Evolutionary conservation across 2,329 filamentous ascomycete genomes (phyloP), one percentile per base, ranked within the genome.

Genomic region (Piedraia hortae): DNA sequence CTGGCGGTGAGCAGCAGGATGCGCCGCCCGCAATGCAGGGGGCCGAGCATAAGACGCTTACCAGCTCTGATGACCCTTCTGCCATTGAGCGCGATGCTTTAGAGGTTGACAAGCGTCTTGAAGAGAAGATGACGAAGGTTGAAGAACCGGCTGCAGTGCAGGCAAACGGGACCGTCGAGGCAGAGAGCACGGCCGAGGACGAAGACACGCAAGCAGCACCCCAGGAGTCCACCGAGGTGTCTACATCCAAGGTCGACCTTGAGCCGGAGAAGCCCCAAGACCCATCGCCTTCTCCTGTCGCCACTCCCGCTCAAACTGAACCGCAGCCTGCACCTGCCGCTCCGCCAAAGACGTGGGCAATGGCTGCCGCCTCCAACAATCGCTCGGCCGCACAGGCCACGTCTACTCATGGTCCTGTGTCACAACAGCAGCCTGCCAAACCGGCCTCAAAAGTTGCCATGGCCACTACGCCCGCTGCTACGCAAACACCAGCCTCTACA

Each of bases 31-130:
- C 36, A 12, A n/a, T n/a, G n/a, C 36, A 45, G 14, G 43, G 48
- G 14, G 19, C 26, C 12, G 30, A 42, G 21, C 28, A 32, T 4
- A 36, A 38, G 32, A 35, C 30, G 10, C 25, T 41, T 19, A 31
- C 31, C 16, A 36, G 30, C 30, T 42, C 41, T 14, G 31, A 39
- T 8, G 43, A 52, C 29, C 34, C 42, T 20, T 39, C 37, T 15
- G 42, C 39, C 14, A 29, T 42, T 19, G 44, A 47, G 54, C 58
- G 47, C 23, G 45, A 48, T 25, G 38, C 51, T 23, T 35, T 38
- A 27, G 39, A 46, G 35, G 59, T 80, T 17, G 69, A 77, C 42
- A 55, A 75, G 51, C 75, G 77, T 56, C 57, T 78, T 11, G 68
- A 82, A 48, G 60, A 77, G 39, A 54, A 51, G 32, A 42, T 47